phyloP scores from a whole-genome alignment of 2,329 filamentous ascomycete species.

The Sporothrix mexicana region DNA sequence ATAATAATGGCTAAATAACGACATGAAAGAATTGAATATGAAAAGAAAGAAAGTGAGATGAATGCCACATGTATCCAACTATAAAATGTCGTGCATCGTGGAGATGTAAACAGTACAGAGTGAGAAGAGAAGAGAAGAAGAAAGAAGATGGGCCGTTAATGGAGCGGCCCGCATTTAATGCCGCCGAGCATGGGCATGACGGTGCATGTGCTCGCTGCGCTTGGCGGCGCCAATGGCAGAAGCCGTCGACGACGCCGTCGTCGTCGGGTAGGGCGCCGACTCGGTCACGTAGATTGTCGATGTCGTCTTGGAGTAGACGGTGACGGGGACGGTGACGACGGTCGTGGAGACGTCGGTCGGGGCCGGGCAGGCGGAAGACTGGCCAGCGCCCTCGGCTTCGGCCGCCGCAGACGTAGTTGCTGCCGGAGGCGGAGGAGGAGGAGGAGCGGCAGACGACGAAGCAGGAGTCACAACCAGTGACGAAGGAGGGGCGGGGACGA shows the following conservation, averaged over 20 bases:
- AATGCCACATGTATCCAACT: constrained; percentile 19
- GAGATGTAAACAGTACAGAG: background rate
- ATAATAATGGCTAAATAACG: background rate
- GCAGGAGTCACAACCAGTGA: background rate
- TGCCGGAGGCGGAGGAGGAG: background rate
- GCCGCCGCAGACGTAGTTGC: background rate
- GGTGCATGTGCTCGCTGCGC: constrained; percentile 6
- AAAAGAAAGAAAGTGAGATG: background rate
- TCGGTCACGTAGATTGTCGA: constrained; percentile 29
- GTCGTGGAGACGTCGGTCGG: background rate
- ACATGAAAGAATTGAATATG: constrained; percentile 1
- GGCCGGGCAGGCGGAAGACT: constrained; percentile 2
- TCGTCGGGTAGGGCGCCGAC: constrained; percentile 2
- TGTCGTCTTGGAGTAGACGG: constrained; percentile 27
- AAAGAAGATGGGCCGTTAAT: background rate
- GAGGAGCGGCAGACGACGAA: constrained; percentile 12
- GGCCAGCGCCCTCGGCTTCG: background rate
- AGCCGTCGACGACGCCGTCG: background rate
- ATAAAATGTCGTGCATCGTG: background rate
- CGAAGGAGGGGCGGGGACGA: background rate
- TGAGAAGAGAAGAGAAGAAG: background rate
- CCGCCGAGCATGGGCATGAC: constrained; percentile 17
- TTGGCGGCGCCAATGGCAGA: background rate
- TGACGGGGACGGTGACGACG: constrained; percentile 19
- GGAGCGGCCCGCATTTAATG: background rate